Evolutionary conservation across 2,329 filamentous ascomycete genomes (phyloP), one percentile per base, ranked within the genome.

Genomic region (Fonsecaea monophora): DNA sequence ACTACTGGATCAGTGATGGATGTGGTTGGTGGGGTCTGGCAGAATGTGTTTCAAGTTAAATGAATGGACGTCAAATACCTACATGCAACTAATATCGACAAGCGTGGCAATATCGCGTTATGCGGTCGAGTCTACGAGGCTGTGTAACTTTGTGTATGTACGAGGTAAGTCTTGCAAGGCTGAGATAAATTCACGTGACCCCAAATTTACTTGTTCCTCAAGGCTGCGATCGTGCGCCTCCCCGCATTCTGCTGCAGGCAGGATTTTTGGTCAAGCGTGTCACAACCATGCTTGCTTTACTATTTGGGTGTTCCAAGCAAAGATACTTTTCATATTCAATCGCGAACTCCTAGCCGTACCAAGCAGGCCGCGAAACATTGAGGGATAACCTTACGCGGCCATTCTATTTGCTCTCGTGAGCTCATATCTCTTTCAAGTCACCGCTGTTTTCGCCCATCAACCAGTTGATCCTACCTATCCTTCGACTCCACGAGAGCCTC

Each of bases 151-250:
- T n/a, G n/a, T n/a, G n/a, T n/a, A 3, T 32, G 25, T 25, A 25
- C 25, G 25, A 25, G 25, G 25, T 25, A 25, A 25, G 25, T 42
- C 45, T 6, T 8, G 21, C 0, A 13, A 50, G 45, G 45, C 45
- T 50, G 18, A 9, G 8, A 13, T 4, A 10, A 9, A 10, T 15
- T 1, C 45, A 50, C 45, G 45, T 50, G 45, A 45, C 57, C 57
- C 21, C 15, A 32, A 21, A 4, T 50, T 18, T 13, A 32, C 40
- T 25, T 1, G 45, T 13, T 50, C 45, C 35, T 42, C 57, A 53
- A 60, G 57, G 57, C 57, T 60, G 57, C 12, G 18, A 6, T 35
- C 34, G n/a, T 35, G 32, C 53, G 30, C 18, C 53, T 37, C 45
- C 45, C 45, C 45, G 45, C 45, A 50, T 50, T 30, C 10, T 50